Conservation (phyloP, 371 early-diverging fungal genomes). For the Mucor indicus region DNA sequence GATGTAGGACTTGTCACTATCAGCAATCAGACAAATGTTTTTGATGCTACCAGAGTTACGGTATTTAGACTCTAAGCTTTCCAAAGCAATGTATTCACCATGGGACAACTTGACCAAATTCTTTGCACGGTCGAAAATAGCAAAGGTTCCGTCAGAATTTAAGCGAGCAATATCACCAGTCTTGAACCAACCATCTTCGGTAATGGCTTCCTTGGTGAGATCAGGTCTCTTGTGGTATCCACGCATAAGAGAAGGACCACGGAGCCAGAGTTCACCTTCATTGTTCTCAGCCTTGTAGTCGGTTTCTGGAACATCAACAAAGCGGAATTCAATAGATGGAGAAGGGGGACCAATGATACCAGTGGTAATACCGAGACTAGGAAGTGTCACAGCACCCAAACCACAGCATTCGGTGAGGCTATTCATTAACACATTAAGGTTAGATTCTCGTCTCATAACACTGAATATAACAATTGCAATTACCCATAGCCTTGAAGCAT, state of each 20-base stretch:
- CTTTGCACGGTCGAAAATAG: constrained; percentile 84
- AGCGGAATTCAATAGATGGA: constrained; percentile 74
- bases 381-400: constrained; percentile 49
- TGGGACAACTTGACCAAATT: constrained; percentile 84
- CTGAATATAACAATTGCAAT: not conserved
- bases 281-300: constrained; percentile 71
- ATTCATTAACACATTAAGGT: not conserved
- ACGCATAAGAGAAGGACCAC: constrained; percentile 88
- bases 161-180: constrained; percentile 94
- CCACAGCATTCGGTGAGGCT: constrained; percentile 59
- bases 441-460: not conserved
- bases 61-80: constrained; percentile 90
- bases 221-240: constrained; percentile 84
- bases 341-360: constrained; percentile 75
- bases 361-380: constrained; percentile 39
- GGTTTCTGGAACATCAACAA: constrained; percentile 80
- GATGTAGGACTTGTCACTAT: constrained; percentile 59
- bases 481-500: constrained; percentile 82
- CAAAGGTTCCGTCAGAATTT: constrained; percentile 64
- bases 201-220: constrained; percentile 77
- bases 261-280: constrained; percentile 81
- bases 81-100: constrained; percentile 96
- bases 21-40: constrained; percentile 82
- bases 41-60: constrained; percentile 65
- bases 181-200: constrained; percentile 89